Conservation (phyloP, 2,329 filamentous ascomycete genomes). For the Fusarium hostae region DNA sequence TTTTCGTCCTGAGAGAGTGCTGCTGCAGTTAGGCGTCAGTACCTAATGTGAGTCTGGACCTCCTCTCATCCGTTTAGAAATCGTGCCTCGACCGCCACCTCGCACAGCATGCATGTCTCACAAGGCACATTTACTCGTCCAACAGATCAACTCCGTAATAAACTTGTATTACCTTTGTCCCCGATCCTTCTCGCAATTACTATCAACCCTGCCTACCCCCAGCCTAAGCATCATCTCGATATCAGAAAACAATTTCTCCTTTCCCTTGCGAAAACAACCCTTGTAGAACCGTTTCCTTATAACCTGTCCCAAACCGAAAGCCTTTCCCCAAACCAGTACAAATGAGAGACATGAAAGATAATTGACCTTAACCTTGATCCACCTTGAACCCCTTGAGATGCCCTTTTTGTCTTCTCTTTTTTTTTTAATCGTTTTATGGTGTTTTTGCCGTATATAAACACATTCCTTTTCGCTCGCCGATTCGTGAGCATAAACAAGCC, state of each 20-base stretch:
- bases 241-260: slow-evolving; percentile 40
- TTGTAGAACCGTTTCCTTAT: slow-evolving; percentile 35
- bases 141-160: slow-evolving; percentile 17
- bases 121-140: not conserved
- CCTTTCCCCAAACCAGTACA: slow-evolving; percentile 28
- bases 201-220: not conserved
- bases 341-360: slow-evolving; percentile 36
- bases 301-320: slow-evolving; percentile 28
- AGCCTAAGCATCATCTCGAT: slow-evolving; percentile 8
- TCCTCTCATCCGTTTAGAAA: not conserved
- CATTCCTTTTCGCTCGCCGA: slow-evolving; percentile 31
- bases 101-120: slow-evolving; percentile 1
- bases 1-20: not conserved
- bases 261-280: slow-evolving; percentile 34
- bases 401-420: slow-evolving; percentile 31
- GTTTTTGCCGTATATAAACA: slow-evolving; percentile 33
- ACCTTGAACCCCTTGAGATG: slow-evolving; percentile 34
- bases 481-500: slow-evolving; percentile 23
- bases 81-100: not conserved
- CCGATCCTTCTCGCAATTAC: slow-evolving; percentile 19
- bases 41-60: not conserved
- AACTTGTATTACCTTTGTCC: slow-evolving; percentile 26
- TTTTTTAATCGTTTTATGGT: slow-evolving; percentile 13
- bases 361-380: slow-evolving; percentile 26
- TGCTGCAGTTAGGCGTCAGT: not conserved